Evolutionary conservation across 2,329 filamentous ascomycete genomes (phyloP), one percentile per base, ranked within the genome.

Genomic region (Fusarium sp.): DNA sequence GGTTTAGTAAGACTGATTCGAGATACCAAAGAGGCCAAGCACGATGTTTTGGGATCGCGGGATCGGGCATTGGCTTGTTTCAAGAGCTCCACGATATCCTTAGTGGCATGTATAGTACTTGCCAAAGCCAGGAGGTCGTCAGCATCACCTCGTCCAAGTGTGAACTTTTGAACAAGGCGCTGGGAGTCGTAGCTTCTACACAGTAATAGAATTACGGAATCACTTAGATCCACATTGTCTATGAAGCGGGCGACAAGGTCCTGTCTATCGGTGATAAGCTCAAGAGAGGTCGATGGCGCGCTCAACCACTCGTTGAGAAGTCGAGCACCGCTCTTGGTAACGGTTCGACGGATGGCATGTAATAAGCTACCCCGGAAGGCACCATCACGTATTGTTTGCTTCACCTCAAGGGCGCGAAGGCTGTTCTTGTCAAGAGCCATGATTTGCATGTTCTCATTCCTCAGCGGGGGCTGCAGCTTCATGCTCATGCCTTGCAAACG

Each of bases 401-500:
- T 88, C 65, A 99, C 91, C 75, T 99, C 95, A 5, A 99, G 82
- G 1, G 93, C 92, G 57, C 91, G 86, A 77, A 99, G 84, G 65
- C 91, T 97, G 72, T 93, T 96, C 73, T 90, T 93, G 78, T 99
- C 95, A 66, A 99, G 96, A 46, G 80, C 85, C 91, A 99, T 95
- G 63, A 90, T 88, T 61, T 96, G 87, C 71, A 91, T 82, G 47
- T 86, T 83, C 65, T 91, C 87, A 66, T 92, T 86, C 57, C 91
- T 89, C 32, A 89, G 79, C 3, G 95, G 95, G 40, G 92, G 88
- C 73, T 96, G 93, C 36, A 99, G 83, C 74, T 91, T 92, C 79
- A 96, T 87, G 70, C 86, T 88, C 49, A 89, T 80, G 15, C 91
- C 92, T 69, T 91, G 90, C 15, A 98, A 80, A 48, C 92, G 88